Percentiles rank a stretch among this genome's conserved stretches.
These are phyloP conservation scores for Infundibulicybe gibba DNA, from an alignment of 768 basidiomycete genomes.

Conservation along the genomic window DNA sequence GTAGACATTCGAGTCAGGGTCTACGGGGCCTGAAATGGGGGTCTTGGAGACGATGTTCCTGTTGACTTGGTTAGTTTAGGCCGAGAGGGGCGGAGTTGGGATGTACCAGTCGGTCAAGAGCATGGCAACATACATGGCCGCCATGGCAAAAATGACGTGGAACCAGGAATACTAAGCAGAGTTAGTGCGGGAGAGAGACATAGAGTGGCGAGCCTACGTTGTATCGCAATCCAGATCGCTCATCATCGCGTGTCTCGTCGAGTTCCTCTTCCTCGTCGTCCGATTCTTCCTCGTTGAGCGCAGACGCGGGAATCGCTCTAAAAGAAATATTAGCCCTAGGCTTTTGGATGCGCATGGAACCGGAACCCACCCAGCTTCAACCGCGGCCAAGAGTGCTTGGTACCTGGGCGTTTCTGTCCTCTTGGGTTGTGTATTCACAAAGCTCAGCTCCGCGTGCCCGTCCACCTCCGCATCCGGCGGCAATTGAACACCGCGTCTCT, in stretches of 20 bases:
- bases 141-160: conserved; percentile 95
- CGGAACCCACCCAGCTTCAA: conserved; percentile 80
- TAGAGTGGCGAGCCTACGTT: conserved; percentile 55
- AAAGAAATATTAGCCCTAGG: conserved; percentile 1
- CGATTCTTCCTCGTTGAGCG: conserved; percentile 74
- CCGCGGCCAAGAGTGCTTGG: conserved; percentile 91
- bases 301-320: conserved; percentile 92
- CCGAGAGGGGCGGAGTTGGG: background rate
- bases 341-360: background rate
- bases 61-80: background rate
- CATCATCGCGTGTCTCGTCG: conserved; percentile 85
- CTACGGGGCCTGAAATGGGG: conserved; percentile 37
- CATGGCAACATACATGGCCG: conserved; percentile 97
- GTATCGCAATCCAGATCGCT: conserved; percentile 90
- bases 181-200: background rate
- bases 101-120: conserved; percentile 94
- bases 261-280: conserved; percentile 70
- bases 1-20: conserved; percentile 73
- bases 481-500: conserved; percentile 62
- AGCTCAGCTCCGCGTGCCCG: conserved; percentile 63
- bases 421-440: conserved; percentile 82
- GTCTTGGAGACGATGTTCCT: conserved; percentile 75
- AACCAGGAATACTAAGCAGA: conserved; percentile 89
- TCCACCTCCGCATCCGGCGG: conserved; percentile 46
- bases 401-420: conserved; percentile 86